phyloP scores from a whole-genome alignment of 176 grass and related monocot genomes.

The Guadua angustifolia region DNA sequence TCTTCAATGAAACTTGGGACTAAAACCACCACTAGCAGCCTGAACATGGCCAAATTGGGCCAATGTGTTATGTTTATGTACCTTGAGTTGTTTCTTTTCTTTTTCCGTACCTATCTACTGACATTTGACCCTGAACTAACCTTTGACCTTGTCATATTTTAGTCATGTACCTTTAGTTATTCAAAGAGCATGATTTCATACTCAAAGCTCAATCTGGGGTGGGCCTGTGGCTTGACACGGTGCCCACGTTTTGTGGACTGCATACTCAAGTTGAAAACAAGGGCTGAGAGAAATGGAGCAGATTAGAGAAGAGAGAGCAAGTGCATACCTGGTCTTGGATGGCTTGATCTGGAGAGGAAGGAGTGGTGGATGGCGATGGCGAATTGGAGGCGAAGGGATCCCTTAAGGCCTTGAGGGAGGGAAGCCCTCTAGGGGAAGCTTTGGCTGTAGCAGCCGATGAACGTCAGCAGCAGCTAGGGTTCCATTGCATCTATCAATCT shows the following conservation, averaged over 20 bases:
- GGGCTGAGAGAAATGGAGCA: not conserved
- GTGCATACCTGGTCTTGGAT: not conserved
- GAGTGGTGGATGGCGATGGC: too few relatives aligned
- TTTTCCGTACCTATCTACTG: not conserved
- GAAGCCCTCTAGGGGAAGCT: not conserved
- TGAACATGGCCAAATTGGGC: not conserved
- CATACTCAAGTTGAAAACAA: not conserved
- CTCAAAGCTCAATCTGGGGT: not conserved
- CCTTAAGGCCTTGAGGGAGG: not conserved
- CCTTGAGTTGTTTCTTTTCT: not conserved
- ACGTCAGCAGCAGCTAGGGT: not conserved
- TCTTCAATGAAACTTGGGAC: not conserved
- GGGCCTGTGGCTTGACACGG: not conserved
- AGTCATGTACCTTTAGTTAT: conserved; percentile 1
- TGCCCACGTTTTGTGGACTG: not conserved
- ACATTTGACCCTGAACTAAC: conserved; percentile 1
- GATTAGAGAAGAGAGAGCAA: not conserved
- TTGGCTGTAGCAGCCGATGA: not conserved
- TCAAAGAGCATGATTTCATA: conserved; percentile 18
- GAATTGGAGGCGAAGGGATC: not conserved
- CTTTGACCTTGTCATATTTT: not conserved
- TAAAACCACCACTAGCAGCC: not conserved
- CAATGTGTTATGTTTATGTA: not conserved
- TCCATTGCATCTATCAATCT: not conserved
- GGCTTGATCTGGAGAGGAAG: not conserved